These are phyloP conservation scores for Elymus sibiricus DNA, from an alignment of 176 grass and related monocot genomes.

Conservation along the genomic window DNA sequence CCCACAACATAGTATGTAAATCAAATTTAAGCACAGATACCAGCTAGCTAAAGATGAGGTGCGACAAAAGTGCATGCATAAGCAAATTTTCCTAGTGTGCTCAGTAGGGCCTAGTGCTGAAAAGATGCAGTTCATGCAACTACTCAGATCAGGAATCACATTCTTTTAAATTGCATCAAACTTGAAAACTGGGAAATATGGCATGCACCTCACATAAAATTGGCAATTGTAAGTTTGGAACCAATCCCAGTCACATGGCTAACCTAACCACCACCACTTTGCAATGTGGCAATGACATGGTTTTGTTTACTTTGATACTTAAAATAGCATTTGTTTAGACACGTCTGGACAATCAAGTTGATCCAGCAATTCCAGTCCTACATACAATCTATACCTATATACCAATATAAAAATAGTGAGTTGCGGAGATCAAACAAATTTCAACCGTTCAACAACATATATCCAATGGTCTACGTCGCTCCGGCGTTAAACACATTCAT, in stretches of 20 bases:
- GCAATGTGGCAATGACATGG: not conserved
- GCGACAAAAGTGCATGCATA: not conserved
- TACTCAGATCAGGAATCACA: not conserved
- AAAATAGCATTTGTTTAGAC: not conserved
- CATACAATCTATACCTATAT: not conserved
- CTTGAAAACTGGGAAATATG: not conserved
- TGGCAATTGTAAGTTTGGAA: not conserved
- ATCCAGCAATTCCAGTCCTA: not conserved
- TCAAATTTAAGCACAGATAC: not conserved
- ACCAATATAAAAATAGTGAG: no score
- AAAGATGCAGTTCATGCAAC: not conserved
- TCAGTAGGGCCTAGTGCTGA: not conserved
- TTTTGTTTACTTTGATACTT: not conserved
- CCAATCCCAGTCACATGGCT: not conserved
- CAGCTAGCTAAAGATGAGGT: not conserved
- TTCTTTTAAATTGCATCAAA: not conserved
- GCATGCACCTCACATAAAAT: not conserved
- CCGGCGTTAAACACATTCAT: no score
- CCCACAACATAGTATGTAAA: not conserved
- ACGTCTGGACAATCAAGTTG: not conserved
- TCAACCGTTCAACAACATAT: no score
- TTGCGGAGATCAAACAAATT: no score
- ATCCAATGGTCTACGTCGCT: no score
- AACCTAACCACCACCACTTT: not conserved
- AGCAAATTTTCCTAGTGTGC: not conserved